Base-by-base conservation (phyloP, 306 rosid genomes). In the cucumber (Cucumis sativus) region DNA sequence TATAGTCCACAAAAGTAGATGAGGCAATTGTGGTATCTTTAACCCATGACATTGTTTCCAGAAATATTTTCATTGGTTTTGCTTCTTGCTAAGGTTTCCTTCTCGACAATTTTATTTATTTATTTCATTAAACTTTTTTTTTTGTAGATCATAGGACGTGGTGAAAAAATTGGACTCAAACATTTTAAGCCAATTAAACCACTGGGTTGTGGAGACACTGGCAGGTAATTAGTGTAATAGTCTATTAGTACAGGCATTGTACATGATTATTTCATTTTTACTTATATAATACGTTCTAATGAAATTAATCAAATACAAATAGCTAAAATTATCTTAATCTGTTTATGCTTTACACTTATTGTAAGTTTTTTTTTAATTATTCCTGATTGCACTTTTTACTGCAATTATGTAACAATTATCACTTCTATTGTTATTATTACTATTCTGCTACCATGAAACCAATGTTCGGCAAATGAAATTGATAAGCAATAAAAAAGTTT, bases 151-250 rank as follows among this genome's bases (percentile, higher is more conserved):
- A 81, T 75, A 71, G 83, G 86, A 62, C 78, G 79, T 13, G 97
- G 93, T 7, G 87, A 86, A 81, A 90, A 83, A 81, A 80, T 95
- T 85, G 93, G 97, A 67, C 87, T 95, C 30, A 86, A 86, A 79
- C 96, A 95, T 88, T 92, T 95, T 85, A 84, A 80, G 76, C 98
- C 98, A 20, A 80, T 95, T 54, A 90, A 89, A 74, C 97, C 98
- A 10, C 84, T 95, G 92, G 98, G 98, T 67, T 88, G 91, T 79
- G 98, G 98, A 80, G 97, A 95, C 81, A 95, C 98, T 63, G 97
- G 98, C 84, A 95, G 98, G 98, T 92, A 89, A 54, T 73, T 52
- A 28, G 74, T 28, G 45, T 64, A 33, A 15, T 33, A 63, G 18
- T 43, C 37, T 68, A 23, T 45, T 47, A 70, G 14, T n/a, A 5